Percentiles rank a stretch among this genome's conserved stretches.
phyloP scores from a whole-genome alignment of 2,329 filamentous ascomycete genomes.

The Talaromyces sp. region DNA sequence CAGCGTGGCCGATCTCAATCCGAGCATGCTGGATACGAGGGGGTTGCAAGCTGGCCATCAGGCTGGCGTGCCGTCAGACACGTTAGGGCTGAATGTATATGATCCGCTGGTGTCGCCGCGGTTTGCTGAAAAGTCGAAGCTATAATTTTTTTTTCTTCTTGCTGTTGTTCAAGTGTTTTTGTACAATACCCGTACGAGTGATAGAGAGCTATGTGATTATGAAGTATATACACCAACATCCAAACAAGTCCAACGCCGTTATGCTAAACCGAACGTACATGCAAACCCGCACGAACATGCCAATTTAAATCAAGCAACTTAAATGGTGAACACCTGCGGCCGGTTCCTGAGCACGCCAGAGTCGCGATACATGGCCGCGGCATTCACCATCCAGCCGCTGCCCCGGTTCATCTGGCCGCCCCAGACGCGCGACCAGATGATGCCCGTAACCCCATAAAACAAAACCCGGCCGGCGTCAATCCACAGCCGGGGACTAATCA shows the following conservation, averaged over 20 bases:
- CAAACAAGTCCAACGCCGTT: not conserved
- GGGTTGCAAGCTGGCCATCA: conserved; percentile 58
- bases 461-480: conserved; percentile 47
- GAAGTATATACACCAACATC: not conserved
- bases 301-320: too few species aligned
- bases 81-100: conserved; percentile 53
- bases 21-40: conserved; percentile 71
- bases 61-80: conserved; percentile 57
- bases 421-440: conserved; percentile 59
- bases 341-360: conserved; percentile 31
- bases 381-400: conserved; percentile 54
- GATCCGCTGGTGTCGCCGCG: conserved; percentile 47
- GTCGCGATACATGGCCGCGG: conserved; percentile 42
- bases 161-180: not conserved
- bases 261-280: not conserved
- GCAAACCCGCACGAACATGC: too few species aligned
- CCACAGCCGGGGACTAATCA: conserved; percentile 40
- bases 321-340: conserved; percentile 33
- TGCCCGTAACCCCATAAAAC: conserved; percentile 48
- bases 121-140: conserved; percentile 45
- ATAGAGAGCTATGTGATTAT: conserved; percentile 1
- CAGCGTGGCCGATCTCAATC: conserved; percentile 69
- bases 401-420: conserved; percentile 42
- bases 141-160: conserved; percentile 20
- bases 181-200: not conserved